phyloP scores from a whole-genome alignment of 371 early-diverging fungal genomes.

The Saksenaea vasiformis region DNA sequence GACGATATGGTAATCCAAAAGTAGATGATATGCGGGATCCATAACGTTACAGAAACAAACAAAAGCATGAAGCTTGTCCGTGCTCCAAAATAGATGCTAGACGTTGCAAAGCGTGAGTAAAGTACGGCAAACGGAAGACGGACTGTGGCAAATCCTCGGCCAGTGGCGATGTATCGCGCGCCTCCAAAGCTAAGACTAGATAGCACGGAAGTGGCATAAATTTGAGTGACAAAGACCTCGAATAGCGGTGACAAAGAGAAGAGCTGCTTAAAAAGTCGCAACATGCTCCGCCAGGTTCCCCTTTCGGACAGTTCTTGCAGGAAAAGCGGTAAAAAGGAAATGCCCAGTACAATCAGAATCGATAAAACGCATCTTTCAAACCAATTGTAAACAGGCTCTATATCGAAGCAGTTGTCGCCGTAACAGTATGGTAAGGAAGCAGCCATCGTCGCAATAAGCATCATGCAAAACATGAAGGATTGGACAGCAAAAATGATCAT shows the following conservation, averaged over 20 bases:
- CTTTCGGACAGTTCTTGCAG: conserved; percentile 87
- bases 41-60: conserved; percentile 74
- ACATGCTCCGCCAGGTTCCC: conserved; percentile 72
- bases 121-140: conserved; percentile 79
- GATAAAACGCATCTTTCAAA: conserved; percentile 77
- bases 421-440: conserved; percentile 54
- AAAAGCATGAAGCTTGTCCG: conserved; percentile 72
- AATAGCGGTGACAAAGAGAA: conserved; percentile 84
- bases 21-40: conserved; percentile 78
- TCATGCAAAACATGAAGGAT: conserved; percentile 81
- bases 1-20: conserved; percentile 84
- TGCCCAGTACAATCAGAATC: conserved; percentile 78
- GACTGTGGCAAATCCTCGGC: conserved; percentile 89
- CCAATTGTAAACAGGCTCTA: conserved; percentile 79
- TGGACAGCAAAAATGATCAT: conserved; percentile 87
- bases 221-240: conserved; percentile 90
- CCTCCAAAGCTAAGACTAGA: conserved; percentile 86
- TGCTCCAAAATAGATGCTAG: conserved; percentile 83
- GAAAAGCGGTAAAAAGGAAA: conserved; percentile 85
- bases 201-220: conserved; percentile 82
- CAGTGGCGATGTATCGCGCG: conserved; percentile 86
- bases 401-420: conserved; percentile 66
- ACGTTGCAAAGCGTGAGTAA: conserved; percentile 80
- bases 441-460: conserved; percentile 74
- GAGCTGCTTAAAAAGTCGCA: conserved; percentile 82